These are phyloP conservation scores for Schwanniomyces polymorphus DNA, from an alignment of 805 yeast species.

Conservation along the genomic window DNA sequence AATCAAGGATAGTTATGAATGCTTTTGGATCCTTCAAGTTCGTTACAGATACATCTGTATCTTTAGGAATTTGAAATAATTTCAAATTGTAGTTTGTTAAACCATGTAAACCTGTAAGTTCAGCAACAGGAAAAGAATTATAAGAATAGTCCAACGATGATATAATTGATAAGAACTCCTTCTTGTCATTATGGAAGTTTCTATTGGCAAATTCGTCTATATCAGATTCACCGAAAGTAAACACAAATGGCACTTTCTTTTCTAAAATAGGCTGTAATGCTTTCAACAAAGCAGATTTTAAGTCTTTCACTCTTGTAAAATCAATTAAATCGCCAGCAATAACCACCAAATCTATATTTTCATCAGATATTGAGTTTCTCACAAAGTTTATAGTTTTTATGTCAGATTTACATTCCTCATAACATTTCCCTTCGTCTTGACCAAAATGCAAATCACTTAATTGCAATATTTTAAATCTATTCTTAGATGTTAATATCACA, in stretches of 20 bases:
- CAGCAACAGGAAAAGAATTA: conserved; percentile 19
- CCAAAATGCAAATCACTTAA: conserved; percentile 42
- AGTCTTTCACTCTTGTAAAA: conserved; percentile 20
- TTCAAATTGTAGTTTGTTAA: conserved; percentile 36
- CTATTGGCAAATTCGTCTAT: conserved; percentile 5
- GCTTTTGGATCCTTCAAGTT: conserved; percentile 14
- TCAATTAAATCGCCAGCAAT: conserved; percentile 43
- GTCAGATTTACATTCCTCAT: conserved; percentile 23
- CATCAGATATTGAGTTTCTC: conserved; percentile 20
- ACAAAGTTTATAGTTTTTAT: conserved; percentile 30
- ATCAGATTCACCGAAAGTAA: conserved; percentile 42
- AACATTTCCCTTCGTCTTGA: conserved; percentile 22
- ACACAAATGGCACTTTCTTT: conserved; percentile 29
- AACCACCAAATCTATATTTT: conserved; percentile 34
- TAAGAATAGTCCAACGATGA: conserved; percentile 37
- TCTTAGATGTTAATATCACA: conserved; percentile 11
- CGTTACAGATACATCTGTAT: conserved; percentile 3
- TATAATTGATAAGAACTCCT: conserved; percentile 24
- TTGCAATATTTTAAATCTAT: conserved; percentile 34
- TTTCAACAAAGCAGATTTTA: conserved; percentile 29
- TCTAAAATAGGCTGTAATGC: conserved; percentile 32
- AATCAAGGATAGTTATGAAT: conserved; percentile 33
- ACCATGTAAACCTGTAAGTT: conserved; percentile 25
- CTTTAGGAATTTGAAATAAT: conserved; percentile 12
- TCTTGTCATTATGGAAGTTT: conserved; percentile 6